Percentiles rank a stretch among this genome's conserved stretches.
Conservation (phyloP, 306 rosid genomes). For the Luffa acutangula region DNA sequence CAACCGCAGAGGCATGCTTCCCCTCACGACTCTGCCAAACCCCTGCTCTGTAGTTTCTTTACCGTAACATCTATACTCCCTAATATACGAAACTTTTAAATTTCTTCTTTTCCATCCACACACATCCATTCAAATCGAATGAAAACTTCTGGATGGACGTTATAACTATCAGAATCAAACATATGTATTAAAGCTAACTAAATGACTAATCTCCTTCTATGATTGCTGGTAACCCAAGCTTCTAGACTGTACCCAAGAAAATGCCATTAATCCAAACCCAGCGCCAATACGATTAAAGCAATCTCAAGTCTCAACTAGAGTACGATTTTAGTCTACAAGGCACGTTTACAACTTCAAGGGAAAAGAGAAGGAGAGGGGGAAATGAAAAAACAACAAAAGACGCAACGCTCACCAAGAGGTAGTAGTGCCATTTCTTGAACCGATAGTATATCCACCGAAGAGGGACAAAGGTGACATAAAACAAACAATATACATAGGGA, state of each 20-base stretch:
- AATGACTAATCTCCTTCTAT: neutral
- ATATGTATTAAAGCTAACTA: neutral
- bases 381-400: neutral
- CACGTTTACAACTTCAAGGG: neutral
- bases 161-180: neutral
- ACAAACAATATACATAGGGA: slow-evolving; percentile 70
- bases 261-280: neutral
- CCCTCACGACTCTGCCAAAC: neutral
- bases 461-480: slow-evolving; percentile 79
- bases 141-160: neutral
- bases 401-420: slow-evolving; percentile 60
- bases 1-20: neutral
- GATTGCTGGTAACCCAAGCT: neutral
- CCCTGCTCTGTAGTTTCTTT: neutral
- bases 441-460: slow-evolving; percentile 94
- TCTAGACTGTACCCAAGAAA: neutral
- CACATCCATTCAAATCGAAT: neutral
- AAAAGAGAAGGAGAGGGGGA: neutral
- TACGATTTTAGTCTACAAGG: neutral
- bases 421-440: slow-evolving; percentile 95
- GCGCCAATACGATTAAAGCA: neutral
- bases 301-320: neutral
- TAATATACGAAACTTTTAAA: neutral
- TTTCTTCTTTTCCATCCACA: neutral
- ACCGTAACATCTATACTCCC: neutral